A percentile compares a stretch with the other conserved stretches of the same genome.
Evolutionary conservation across 768 basidiomycete genomes (phyloP).

Genomic region (Tulasnella sp.): DNA sequence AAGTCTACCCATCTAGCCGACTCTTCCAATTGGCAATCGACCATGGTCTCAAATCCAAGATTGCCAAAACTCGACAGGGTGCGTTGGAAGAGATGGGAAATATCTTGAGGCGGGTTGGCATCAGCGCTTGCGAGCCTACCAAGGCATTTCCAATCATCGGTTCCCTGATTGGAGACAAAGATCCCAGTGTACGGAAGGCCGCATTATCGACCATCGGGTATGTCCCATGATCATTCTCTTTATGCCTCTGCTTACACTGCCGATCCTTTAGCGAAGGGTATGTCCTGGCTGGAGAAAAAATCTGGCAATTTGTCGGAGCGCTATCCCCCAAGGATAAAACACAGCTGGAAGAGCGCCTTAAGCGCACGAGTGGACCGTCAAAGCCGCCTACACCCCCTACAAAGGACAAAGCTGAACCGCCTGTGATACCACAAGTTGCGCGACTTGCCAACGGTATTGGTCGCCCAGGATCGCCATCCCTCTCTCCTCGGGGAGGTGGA

Average conservation of each 20-base stretch:
- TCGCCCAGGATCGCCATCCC: constrained; percentile 33
- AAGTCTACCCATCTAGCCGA: constrained; percentile 87
- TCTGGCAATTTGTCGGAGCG: constrained; percentile 67
- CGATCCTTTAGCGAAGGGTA: constrained; percentile 58
- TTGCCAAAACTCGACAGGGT: constrained; percentile 84
- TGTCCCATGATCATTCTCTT: constrained; percentile 20
- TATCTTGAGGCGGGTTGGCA: constrained; percentile 71
- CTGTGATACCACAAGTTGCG: constrained; percentile 38
- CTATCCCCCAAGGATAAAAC: constrained; percentile 82
- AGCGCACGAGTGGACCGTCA: constrained; percentile 65
- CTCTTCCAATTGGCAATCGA: constrained; percentile 82
- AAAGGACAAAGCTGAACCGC: constrained; percentile 24
- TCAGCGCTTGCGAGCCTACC: constrained; percentile 65
- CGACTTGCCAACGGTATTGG: constrained; percentile 40
- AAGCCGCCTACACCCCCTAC: constrained; percentile 26
- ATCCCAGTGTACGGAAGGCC: constrained; percentile 79
- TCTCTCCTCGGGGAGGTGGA: constrained; percentile 34
- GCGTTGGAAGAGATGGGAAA: constrained; percentile 70
- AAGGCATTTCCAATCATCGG: constrained; percentile 74
- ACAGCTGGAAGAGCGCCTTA: constrained; percentile 80
- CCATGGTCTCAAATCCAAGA: constrained; percentile 80
- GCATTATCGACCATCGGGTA: constrained; percentile 74
- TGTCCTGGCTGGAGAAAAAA: constrained; percentile 69
- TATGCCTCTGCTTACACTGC: constrained; percentile 15
- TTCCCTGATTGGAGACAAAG: constrained; percentile 77